Conservation (phyloP, 1,139 yeast genomes). For the Wickerhamomyces sp. region DNA sequence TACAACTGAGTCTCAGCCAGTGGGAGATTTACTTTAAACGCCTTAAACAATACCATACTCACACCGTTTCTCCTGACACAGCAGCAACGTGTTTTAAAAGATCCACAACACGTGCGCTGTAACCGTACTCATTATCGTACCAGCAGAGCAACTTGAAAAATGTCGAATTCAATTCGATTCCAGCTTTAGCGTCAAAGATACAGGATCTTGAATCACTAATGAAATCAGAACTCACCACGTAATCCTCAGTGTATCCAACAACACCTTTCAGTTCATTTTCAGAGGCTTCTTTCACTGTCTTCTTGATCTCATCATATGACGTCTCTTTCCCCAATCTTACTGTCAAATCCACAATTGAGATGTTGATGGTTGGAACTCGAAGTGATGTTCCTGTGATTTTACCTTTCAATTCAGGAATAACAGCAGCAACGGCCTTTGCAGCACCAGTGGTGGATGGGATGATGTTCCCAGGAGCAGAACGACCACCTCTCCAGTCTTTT, state of each 20-base stretch:
- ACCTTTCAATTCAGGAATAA: constrained; percentile 80
- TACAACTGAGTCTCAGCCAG: no score
- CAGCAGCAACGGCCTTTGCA: constrained; percentile 90
- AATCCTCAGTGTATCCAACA: constrained; percentile 79
- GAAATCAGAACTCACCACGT: constrained; percentile 83
- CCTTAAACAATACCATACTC: no score
- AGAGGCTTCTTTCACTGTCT: constrained; percentile 64
- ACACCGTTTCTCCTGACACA: constrained; percentile 12
- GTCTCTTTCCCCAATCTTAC: constrained; percentile 65
- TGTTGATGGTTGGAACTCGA: constrained; percentile 88
- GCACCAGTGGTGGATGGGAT: constrained; percentile 91
- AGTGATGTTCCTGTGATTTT: constrained; percentile 86
- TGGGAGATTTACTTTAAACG: no score
- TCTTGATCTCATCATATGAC: constrained; percentile 73
- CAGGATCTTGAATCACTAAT: constrained; percentile 71
- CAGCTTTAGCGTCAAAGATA: constrained; percentile 80
- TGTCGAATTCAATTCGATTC: constrained; percentile 79
- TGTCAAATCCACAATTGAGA: constrained; percentile 73
- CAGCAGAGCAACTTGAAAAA: constrained; percentile 81
- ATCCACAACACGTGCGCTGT: constrained; percentile 89
- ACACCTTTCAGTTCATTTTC: constrained; percentile 71
- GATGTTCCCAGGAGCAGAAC: constrained; percentile 89
- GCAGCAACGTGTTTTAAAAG: constrained; percentile 71
- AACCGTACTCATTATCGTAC: constrained; percentile 90
- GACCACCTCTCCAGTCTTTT: constrained; percentile 95